Evolutionary conservation across 371 early-diverging fungal species (phyloP).

Genomic region (Mucor velutinosus): DNA sequence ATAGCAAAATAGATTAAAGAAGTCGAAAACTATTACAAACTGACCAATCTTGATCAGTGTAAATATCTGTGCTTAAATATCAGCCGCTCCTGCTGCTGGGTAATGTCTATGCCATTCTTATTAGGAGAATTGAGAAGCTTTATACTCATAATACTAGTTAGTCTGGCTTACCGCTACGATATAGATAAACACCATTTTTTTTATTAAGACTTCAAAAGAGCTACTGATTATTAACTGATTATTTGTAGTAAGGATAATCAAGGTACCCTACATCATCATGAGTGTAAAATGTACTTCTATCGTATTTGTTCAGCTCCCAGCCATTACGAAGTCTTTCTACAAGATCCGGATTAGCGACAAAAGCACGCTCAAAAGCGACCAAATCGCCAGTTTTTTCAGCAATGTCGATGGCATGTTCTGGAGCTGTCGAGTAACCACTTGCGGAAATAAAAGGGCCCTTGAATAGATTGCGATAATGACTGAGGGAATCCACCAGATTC

Average conservation of each 20-base stretch:
- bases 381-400: constrained; percentile 30
- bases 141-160: too few relatives aligned
- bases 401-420: constrained; percentile 16
- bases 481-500: constrained; percentile 5
- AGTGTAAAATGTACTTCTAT: constrained; percentile 24
- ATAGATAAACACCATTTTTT: neutral
- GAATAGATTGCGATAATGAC: constrained; percentile 37
- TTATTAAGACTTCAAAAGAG: neutral
- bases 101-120: too few relatives aligned
- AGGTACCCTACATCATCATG: constrained; percentile 19
- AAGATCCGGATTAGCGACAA: constrained; percentile 44
- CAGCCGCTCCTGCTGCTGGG: too few relatives aligned
- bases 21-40: too few relatives aligned
- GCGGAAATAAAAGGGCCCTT: constrained; percentile 31
- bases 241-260: constrained; percentile 30
- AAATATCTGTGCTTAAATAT: too few relatives aligned
- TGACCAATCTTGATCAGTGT: too few relatives aligned
- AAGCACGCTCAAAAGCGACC: constrained; percentile 37
- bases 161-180: too few relatives aligned
- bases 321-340: constrained; percentile 18
- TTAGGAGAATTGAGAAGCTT: too few relatives aligned
- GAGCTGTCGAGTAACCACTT: constrained; percentile 20
- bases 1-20: too few relatives aligned
- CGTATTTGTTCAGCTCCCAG: constrained; percentile 16
- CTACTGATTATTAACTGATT: too few relatives aligned